Percentiles rank a stretch among this genome's conserved stretches.
phyloP scores from a whole-genome alignment of 352 stramenopile genomes.

The Phytophthora hybrid region DNA sequence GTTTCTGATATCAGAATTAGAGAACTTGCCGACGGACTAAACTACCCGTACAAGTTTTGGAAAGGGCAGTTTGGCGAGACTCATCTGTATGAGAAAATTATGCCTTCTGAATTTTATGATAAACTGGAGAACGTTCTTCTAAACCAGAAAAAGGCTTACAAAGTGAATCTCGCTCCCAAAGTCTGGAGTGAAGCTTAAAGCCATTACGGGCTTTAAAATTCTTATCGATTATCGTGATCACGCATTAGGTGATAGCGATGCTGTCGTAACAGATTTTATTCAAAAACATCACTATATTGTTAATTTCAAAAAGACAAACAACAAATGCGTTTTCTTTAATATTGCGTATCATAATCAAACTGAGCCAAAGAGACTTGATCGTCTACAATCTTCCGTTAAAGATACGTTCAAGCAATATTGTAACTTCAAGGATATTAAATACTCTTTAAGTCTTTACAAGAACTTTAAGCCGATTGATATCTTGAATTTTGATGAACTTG shows the following conservation, averaged over 20 bases:
- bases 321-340: slow-evolving; percentile 14
- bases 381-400: slow-evolving; percentile 2
- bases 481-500: slow-evolving; percentile 15
- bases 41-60: too few species aligned
- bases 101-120: too few species aligned
- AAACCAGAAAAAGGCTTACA: too few species aligned
- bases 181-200: too few species aligned
- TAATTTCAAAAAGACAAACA: slow-evolving; percentile 22
- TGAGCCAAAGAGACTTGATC: slow-evolving; percentile 5
- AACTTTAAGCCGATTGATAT: slow-evolving; percentile 17
- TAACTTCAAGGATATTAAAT: slow-evolving; percentile 8
- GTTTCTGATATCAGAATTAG: too few species aligned
- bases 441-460: slow-evolving; percentile 6
- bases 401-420: slow-evolving; percentile 12
- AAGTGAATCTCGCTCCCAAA: too few species aligned
- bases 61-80: too few species aligned
- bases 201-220: neutral
- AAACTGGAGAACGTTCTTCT: too few species aligned
- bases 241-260: neutral
- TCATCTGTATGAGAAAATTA: too few species aligned
- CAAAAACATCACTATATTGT: slow-evolving; percentile 6
- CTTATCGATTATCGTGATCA: neutral
- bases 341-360: neutral
- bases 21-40: too few species aligned
- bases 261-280: neutral